phyloP scores from a whole-genome alignment of 2,329 filamentous ascomycete species.

The Stromatinia cepivora region DNA sequence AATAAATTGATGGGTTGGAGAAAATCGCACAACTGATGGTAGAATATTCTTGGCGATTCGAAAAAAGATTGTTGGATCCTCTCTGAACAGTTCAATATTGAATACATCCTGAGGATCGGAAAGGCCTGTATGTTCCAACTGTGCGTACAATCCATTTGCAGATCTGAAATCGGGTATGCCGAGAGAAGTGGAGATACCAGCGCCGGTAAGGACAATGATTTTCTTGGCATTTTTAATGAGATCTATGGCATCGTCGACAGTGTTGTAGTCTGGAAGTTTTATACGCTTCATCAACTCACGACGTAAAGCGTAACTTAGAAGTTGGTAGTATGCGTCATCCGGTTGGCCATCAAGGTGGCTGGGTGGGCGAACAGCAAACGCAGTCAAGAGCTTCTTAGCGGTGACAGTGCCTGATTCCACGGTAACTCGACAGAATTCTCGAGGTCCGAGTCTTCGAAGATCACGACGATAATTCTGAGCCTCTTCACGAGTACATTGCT shows the following conservation, averaged over 20 bases:
- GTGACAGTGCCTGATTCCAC: constrained; percentile 68
- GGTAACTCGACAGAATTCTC: constrained; percentile 72
- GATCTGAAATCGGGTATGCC: constrained; percentile 97
- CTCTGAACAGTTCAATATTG: constrained; percentile 81
- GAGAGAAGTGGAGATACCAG: constrained; percentile 93
- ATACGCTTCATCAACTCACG: constrained; percentile 79
- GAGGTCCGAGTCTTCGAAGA: constrained; percentile 74
- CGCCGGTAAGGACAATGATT: constrained; percentile 91
- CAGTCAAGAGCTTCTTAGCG: constrained; percentile 80
- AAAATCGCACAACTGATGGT: constrained; percentile 75
- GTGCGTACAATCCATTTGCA: constrained; percentile 85
- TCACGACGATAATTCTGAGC: constrained; percentile 66
- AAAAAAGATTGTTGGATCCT: constrained; percentile 90
- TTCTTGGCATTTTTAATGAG: constrained; percentile 74
- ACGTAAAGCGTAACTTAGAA: constrained; percentile 75
- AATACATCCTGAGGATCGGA: constrained; percentile 92
- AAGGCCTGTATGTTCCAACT: constrained; percentile 74
- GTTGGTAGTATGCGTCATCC: constrained; percentile 73
- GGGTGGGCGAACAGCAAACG: constrained; percentile 77
- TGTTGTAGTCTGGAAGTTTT: constrained; percentile 79
- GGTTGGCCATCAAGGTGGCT: constrained; percentile 68
- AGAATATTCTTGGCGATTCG: constrained; percentile 87
- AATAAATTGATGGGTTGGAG: constrained; percentile 94
- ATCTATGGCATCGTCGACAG: constrained; percentile 80
- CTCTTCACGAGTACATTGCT: constrained; percentile 65